Evolutionary conservation across 139 green algal species (phyloP), one percentile per base, ranked within the genome.

Genomic region (Chlorella vulgaris): DNA sequence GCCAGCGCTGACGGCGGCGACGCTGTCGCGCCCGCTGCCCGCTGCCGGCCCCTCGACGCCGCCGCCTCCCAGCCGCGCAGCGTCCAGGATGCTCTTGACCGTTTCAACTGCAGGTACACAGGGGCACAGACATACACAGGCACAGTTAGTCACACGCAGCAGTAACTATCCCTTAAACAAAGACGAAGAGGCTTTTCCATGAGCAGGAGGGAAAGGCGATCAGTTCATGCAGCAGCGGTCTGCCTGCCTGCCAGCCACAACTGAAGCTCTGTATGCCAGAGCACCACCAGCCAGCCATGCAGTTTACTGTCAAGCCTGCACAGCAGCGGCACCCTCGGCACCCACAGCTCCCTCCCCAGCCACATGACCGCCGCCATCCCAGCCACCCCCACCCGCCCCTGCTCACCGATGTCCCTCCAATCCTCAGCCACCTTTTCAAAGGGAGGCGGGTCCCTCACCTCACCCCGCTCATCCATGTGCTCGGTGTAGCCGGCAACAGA

Each of bases 381-480:
- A 38, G 21, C 10, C 36, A 6, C 28, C 22, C 29, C 36, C 7
- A 5, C 35, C 5, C 8, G 28, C 15, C 5, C 7, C 65, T 1
- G 29, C 35, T 26, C 63, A 61, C 71, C 69, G 26, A 84, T 80
- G 28, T 74, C 31, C 0, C 7, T 15, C 80, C 80, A 84, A 42
- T 84, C 80, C 80, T 80, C 61, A 6, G 42, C 55, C 35, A 84
- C 69, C 60, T 67, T 78, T 2, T 79, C 69, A 53, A 84, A 74
- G n/a, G 80, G 80, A 2, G 80, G 80, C 5, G 80, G 68, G 38
- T 80, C 58, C 42, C 66, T 74, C 40, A 84, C 80, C 50, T 66
- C 42, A 3, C 80, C 80, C 15, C 33, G 43, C 38, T 84, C 80
- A 31, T 84, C 79, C 69, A 84, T 62, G 80, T 84, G 80, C 29